phyloP scores from a whole-genome alignment of 2,329 filamentous ascomycete genomes.

The Microdochium bolleyi region DNA sequence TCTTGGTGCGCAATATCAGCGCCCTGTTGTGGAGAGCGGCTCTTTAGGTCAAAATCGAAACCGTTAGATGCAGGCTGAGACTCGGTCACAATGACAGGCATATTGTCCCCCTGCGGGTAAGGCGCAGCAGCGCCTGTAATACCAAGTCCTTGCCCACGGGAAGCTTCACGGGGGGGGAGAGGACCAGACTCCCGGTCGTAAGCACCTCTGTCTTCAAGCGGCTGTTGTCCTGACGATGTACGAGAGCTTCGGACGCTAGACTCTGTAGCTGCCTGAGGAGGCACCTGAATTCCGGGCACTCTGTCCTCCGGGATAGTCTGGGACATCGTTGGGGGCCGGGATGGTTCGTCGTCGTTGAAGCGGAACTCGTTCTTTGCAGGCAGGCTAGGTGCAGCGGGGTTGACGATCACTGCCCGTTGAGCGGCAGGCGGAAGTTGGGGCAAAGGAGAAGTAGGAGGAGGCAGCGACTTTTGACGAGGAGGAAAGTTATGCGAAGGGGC shows the following conservation, averaged over 20 bases:
- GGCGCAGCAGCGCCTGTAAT: conserved; percentile 13
- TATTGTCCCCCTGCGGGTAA: conserved; percentile 12
- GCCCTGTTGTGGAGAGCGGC: neutral
- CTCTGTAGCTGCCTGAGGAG: conserved; percentile 22
- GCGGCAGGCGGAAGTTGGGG: neutral
- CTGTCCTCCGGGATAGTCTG: neutral
- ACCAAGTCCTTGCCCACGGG: conserved; percentile 9
- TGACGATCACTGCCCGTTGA: neutral
- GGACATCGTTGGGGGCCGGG: conserved; percentile 4
- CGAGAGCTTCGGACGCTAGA: no score
- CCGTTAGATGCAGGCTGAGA: conserved; percentile 16
- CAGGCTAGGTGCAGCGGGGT: neutral
- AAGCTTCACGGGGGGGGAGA: conserved; percentile 4
- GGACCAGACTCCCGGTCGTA: neutral
- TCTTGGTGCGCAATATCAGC: neutral
- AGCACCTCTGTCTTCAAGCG: neutral
- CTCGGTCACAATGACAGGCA: conserved; percentile 21
- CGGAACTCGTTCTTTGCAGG: conserved; percentile 22
- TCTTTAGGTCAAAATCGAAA: conserved; percentile 16
- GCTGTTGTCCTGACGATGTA: conserved; percentile 1
- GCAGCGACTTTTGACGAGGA: conserved; percentile 34
- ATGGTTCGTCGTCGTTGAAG: conserved; percentile 23
- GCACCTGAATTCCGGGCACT: conserved; percentile 26
- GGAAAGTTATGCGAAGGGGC: conserved; percentile 16
- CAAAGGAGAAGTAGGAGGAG: conserved; percentile 1